Conservation (phyloP, 352 stramenopile genomes). For the Elongisporangium undulatum region DNA sequence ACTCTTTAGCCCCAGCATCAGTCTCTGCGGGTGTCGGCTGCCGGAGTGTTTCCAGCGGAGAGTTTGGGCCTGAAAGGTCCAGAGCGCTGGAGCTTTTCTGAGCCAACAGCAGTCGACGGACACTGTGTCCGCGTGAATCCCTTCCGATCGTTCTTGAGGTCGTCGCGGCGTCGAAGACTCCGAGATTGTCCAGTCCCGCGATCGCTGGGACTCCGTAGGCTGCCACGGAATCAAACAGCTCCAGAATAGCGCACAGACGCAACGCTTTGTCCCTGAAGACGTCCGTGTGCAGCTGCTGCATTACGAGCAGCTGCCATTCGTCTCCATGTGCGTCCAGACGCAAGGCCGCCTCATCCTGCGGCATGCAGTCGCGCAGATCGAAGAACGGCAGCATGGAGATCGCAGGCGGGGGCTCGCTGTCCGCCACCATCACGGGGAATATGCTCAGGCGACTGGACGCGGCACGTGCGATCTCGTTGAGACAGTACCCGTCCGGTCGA, state of each 20-base stretch:
- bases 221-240: constrained; percentile 67
- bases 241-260: constrained; percentile 53
- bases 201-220: constrained; percentile 58
- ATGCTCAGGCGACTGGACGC: constrained; percentile 56
- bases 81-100: constrained; percentile 3
- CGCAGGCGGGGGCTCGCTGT: constrained; percentile 59
- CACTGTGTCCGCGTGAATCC: constrained; percentile 30
- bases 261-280: constrained; percentile 42
- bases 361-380: constrained; percentile 67
- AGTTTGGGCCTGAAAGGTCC: neutral
- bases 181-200: constrained; percentile 51
- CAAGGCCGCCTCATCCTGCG: constrained; percentile 15
- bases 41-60: constrained; percentile 2
- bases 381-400: constrained; percentile 76
- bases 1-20: neutral
- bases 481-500: constrained; percentile 67
- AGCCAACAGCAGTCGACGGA: constrained; percentile 33
- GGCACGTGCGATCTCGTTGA: constrained; percentile 74
- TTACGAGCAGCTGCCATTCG: constrained; percentile 43
- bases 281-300: constrained; percentile 21
- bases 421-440: constrained; percentile 63
- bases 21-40: neutral
- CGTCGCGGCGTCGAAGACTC: constrained; percentile 33
- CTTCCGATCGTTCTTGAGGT: constrained; percentile 18
- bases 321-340: constrained; percentile 23